phyloP scores from a whole-genome alignment of 2,329 filamentous ascomycete species.

The Elsinoe fawcettii region DNA sequence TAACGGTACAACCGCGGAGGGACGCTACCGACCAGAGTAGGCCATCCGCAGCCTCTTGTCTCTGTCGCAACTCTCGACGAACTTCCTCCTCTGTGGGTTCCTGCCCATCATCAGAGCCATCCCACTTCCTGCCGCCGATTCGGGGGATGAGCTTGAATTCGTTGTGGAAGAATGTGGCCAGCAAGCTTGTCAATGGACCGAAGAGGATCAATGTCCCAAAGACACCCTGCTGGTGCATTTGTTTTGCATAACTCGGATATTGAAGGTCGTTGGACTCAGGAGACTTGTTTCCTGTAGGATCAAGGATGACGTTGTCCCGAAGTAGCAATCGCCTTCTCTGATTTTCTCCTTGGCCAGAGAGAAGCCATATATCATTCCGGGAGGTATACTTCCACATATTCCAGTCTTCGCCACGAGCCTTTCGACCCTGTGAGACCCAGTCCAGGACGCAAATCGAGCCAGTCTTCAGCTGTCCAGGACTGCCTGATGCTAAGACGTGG shows the following conservation, averaged over 20 bases:
- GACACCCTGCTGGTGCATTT: slow-evolving; percentile 68
- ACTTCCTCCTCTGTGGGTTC: slow-evolving; percentile 33
- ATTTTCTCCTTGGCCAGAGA: slow-evolving; percentile 27
- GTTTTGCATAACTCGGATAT: slow-evolving; percentile 33
- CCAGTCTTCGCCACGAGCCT: slow-evolving; percentile 83
- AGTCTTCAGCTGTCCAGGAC: slow-evolving; percentile 27
- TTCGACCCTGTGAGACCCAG: slow-evolving; percentile 87
- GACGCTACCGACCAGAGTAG: slow-evolving; percentile 76
- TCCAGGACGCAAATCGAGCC: slow-evolving; percentile 71
- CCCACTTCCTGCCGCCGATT: slow-evolving; percentile 75
- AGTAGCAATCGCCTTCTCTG: slow-evolving; percentile 52
- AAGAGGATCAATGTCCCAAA: slow-evolving; percentile 80
- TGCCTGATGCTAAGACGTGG: slow-evolving; percentile 29
- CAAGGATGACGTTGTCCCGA: slow-evolving; percentile 75
- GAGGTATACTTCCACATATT: slow-evolving; percentile 70
- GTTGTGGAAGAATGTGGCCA: slow-evolving; percentile 67
- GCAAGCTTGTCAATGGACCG: slow-evolving; percentile 57
- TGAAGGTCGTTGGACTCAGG: too few relatives aligned
- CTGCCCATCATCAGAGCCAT: slow-evolving; percentile 32
- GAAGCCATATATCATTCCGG: slow-evolving; percentile 76
- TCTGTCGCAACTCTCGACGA: slow-evolving; percentile 46
- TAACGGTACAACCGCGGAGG: slow-evolving; percentile 73
- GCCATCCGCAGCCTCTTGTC: slow-evolving; percentile 50
- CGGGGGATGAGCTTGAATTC: slow-evolving; percentile 74
- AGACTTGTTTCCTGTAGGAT: too few relatives aligned